phyloP scores from a whole-genome alignment of 2,329 filamentous ascomycete species.

The Tolypocladium pustulatum region DNA sequence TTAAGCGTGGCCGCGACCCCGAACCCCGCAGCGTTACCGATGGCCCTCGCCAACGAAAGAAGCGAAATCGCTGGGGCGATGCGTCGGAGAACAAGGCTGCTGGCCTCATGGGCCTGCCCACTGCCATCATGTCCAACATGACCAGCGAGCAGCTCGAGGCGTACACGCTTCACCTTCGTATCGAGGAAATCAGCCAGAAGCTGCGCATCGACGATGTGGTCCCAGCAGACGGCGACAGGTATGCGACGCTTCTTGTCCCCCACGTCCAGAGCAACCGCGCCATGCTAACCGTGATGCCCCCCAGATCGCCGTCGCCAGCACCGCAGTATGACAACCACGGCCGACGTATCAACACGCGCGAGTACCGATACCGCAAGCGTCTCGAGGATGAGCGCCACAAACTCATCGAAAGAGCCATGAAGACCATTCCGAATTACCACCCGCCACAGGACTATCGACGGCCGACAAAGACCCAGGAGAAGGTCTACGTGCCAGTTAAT shows the following conservation, averaged over 20 bases:
- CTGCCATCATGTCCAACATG: conserved; percentile 94
- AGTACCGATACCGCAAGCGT: conserved; percentile 95
- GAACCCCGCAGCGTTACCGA: conserved; percentile 61
- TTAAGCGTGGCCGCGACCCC: conserved; percentile 89
- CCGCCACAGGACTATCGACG: conserved; percentile 97
- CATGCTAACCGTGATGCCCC: conserved; percentile 7
- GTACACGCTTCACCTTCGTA: conserved; percentile 90
- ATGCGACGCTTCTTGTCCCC: conserved; percentile 20
- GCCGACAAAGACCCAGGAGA: conserved; percentile 99
- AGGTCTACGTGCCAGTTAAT: conserved; percentile 99
- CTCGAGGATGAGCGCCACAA: conserved; percentile 99
- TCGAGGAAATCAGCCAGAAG: conserved; percentile 99
- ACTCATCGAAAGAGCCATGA: conserved; percentile 97
- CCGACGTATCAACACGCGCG: conserved; percentile 97
- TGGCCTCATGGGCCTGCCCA: conserved; percentile 92
- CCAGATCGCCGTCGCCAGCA: conserved; percentile 84
- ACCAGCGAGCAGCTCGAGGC: conserved; percentile 97
- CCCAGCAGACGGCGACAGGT: conserved; percentile 92
- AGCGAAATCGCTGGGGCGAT: conserved; percentile 98
- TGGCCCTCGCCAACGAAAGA: conserved; percentile 83
- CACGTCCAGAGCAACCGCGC: not conserved
- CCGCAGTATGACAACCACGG: conserved; percentile 99
- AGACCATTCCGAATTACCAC: conserved; percentile 98
- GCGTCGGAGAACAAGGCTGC: conserved; percentile 97
- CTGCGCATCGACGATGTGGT: conserved; percentile 98